Evolutionary conservation across 2,329 filamentous ascomycete genomes (phyloP).

Genomic region (Falciphora oryzae): DNA sequence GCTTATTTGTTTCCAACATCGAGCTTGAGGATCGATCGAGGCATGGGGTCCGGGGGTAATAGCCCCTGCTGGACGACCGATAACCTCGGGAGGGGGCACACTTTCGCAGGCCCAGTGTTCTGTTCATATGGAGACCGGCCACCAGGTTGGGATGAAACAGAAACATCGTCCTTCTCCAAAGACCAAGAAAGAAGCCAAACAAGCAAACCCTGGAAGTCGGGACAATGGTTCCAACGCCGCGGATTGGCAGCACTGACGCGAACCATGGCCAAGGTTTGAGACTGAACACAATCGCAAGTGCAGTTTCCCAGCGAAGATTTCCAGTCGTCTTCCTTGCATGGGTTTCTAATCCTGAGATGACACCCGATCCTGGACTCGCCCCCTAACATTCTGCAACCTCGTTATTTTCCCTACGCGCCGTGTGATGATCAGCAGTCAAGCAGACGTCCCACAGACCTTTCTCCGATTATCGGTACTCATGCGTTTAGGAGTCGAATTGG

Average conservation of each 20-base stretch:
- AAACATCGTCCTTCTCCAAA: not conserved
- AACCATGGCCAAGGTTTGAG: not conserved
- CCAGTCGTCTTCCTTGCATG: not conserved
- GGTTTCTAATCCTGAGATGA: not conserved
- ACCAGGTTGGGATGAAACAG: not conserved
- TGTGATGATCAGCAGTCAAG: not conserved
- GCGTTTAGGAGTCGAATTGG: not conserved
- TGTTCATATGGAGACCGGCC: not conserved
- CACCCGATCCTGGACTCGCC: not conserved
- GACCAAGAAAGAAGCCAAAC: not conserved
- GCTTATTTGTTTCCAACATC: not conserved
- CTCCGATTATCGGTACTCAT: not conserved
- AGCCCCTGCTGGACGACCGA: not conserved
- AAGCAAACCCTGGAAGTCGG: not conserved
- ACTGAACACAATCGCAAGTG: not conserved
- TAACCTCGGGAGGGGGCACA: not conserved
- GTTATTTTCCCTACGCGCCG: not conserved
- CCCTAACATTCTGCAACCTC: not conserved
- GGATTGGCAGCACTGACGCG: not conserved
- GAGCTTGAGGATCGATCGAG: not conserved
- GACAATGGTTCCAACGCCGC: not conserved
- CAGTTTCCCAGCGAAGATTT: too few species aligned
- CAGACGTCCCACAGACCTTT: not conserved
- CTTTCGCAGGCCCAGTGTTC: not conserved
- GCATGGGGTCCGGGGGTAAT: not conserved